Conservation (phyloP, 768 basidiomycete genomes). For the Tricholoma matsutake region DNA sequence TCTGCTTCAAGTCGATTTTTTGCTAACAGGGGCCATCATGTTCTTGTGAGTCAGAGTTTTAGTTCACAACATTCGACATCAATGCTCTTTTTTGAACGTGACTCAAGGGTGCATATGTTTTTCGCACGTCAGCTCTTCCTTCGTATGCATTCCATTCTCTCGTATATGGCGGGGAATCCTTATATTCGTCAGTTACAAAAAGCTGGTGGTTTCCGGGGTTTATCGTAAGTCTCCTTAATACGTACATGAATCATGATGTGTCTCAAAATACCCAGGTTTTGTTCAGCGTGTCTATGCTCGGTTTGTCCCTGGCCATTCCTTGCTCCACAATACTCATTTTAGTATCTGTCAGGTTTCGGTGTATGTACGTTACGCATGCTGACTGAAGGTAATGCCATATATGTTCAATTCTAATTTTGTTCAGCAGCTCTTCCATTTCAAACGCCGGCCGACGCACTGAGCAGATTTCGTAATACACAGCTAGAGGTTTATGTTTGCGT, state of each 20-base stretch:
- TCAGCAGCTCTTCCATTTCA: neutral
- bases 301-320: neutral
- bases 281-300: neutral
- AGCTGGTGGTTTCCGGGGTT: slow-evolving; percentile 1
- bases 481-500: neutral
- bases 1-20: neutral
- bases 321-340: no score
- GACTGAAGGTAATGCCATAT: no score
- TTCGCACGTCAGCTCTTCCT: neutral
- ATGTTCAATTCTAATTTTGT: no score
- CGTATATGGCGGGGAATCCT: neutral
- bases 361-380: no score
- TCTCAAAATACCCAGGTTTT: neutral
- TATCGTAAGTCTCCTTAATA: no score
- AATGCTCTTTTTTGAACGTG: no score
- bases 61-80: neutral
- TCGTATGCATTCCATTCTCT: neutral
- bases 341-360: no score
- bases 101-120: slow-evolving; percentile 2
- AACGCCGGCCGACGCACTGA: no score
- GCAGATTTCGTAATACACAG: neutral
- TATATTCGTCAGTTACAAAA: neutral
- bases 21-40: neutral
- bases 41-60: slow-evolving; percentile 1
- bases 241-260: neutral